Conservation (phyloP, 805 yeast species). For the Kodamaea hsintzibuensis region DNA sequence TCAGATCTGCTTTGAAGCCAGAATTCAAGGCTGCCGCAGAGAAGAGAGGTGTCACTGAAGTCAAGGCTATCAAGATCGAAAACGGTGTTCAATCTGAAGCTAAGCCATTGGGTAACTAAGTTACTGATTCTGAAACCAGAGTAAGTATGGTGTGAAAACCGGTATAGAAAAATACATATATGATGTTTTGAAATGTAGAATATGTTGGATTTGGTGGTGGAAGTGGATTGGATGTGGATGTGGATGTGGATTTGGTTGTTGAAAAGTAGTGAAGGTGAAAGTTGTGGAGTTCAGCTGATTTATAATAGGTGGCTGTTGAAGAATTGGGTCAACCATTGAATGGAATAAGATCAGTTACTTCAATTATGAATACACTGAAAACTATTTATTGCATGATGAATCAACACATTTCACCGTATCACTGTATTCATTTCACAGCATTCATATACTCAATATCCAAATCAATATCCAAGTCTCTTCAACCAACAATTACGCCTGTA, state of each 20-base stretch:
- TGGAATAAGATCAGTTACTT: too few species aligned
- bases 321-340: too few species aligned
- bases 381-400: too few species aligned
- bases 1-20: constrained; percentile 85
- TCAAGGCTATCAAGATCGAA: constrained; percentile 66
- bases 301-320: neutral
- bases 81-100: constrained; percentile 58
- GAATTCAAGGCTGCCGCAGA: constrained; percentile 74
- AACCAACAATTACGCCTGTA: too few species aligned
- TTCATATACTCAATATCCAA: too few species aligned
- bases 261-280: neutral
- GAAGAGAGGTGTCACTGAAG: constrained; percentile 74
- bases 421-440: too few species aligned
- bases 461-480: too few species aligned
- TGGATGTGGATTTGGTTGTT: too few species aligned
- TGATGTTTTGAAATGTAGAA: neutral
- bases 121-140: neutral
- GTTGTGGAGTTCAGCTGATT: neutral
- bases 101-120: constrained; percentile 36
- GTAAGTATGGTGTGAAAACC: neutral
- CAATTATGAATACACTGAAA: too few species aligned
- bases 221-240: neutral
- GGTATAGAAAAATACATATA: constrained; percentile 6
- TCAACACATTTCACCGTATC: too few species aligned
- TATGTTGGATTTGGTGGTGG: neutral